A percentile compares a stretch with the other conserved stretches of the same genome.
phyloP scores from a whole-genome alignment of 495 filamentous ascomycete species.

The Lichenothelia convexa region DNA sequence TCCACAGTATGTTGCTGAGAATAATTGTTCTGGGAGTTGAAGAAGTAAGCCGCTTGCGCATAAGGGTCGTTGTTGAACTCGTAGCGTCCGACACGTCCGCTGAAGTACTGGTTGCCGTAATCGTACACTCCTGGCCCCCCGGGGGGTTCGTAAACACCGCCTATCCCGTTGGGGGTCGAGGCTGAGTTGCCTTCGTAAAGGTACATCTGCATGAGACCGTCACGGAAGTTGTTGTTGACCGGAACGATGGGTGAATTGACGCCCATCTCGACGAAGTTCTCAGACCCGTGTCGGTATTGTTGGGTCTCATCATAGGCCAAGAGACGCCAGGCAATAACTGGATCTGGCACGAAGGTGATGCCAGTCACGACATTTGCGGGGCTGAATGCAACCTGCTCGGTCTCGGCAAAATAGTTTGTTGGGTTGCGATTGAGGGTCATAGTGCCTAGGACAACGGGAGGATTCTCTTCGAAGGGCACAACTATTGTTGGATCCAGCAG shows the following conservation, averaged over 20 bases:
- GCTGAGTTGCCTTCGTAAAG: conserved; percentile 24
- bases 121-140: no score
- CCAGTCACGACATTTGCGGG: conserved; percentile 37
- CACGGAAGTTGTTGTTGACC: conserved; percentile 63
- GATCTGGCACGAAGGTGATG: conserved; percentile 57
- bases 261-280: conserved; percentile 61
- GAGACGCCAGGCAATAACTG: conserved; percentile 53
- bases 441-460: conserved; percentile 45
- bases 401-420: conserved; percentile 62
- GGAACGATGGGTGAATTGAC: conserved; percentile 47
- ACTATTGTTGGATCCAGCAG: conserved; percentile 62
- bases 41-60: conserved; percentile 4
- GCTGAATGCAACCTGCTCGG: conserved; percentile 38
- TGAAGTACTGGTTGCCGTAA: no score
- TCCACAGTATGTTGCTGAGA: conserved; percentile 6
- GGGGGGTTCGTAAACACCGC: conserved; percentile 1
- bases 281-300: conserved; percentile 49
- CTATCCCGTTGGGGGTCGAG: conserved; percentile 5
- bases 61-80: conserved; percentile 2
- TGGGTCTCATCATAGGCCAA: conserved; percentile 65
- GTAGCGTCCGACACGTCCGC: conserved; percentile 5
- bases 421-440: conserved; percentile 55
- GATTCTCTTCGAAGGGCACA: conserved; percentile 52
- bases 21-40: background rate
- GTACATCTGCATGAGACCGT: conserved; percentile 35